These are phyloP conservation scores for Fusarium sp. DNA, from an alignment of 2,329 filamentous ascomycete genomes.

Conservation along the genomic window DNA sequence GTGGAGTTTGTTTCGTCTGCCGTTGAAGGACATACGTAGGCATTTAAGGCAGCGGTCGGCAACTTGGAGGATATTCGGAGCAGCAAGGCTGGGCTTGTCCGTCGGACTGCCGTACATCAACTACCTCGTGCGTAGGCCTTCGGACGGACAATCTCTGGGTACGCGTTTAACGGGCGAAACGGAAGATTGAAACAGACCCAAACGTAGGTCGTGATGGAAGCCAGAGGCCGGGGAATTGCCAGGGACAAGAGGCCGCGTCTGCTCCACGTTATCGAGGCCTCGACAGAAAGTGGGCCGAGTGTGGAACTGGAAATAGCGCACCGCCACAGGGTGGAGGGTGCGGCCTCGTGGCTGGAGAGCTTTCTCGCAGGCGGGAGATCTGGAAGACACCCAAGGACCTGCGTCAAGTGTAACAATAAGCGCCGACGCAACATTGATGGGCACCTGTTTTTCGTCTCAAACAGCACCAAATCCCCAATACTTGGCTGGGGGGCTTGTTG, in stretches of 20 bases:
- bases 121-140: too few relatives aligned
- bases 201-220: slow-evolving; percentile 35
- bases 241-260: slow-evolving; percentile 46
- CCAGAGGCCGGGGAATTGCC: slow-evolving; percentile 38
- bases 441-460: slow-evolving; percentile 7
- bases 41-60: not conserved
- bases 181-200: slow-evolving; percentile 34
- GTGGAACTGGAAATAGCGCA: slow-evolving; percentile 38
- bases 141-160: not conserved
- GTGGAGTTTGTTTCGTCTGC: slow-evolving; percentile 15
- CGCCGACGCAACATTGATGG: slow-evolving; percentile 15
- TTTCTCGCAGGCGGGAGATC: not conserved
- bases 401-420: slow-evolving; percentile 26
- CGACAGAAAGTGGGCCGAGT: slow-evolving; percentile 29
- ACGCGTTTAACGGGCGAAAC: slow-evolving; percentile 10
- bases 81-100: too few relatives aligned
- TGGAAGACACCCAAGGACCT: slow-evolving; percentile 1
- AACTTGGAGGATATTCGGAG: too few relatives aligned
- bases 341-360: slow-evolving; percentile 32
- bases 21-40: too few relatives aligned
- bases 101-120: too few relatives aligned
- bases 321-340: slow-evolving; percentile 24
- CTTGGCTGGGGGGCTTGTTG: slow-evolving; percentile 1
- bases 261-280: slow-evolving; percentile 23
- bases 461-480: not conserved